Evolutionary conservation across 1,139 yeast species (phyloP).

Genomic region (Debaryomyces psychrophilus): DNA sequence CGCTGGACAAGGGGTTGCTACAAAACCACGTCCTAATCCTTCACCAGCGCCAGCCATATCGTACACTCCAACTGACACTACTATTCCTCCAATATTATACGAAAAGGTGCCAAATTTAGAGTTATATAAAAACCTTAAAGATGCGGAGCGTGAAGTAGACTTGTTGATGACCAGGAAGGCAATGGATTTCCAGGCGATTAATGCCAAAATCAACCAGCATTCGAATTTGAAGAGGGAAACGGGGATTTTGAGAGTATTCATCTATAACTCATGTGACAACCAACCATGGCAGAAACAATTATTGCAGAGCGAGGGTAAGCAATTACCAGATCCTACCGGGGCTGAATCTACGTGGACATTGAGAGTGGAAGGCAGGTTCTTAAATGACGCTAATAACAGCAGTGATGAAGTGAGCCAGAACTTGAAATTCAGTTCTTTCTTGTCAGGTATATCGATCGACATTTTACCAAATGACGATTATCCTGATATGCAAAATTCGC

Average conservation of each 20-base stretch:
- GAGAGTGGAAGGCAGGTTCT: constrained; percentile 81
- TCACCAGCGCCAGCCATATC: constrained; percentile 47
- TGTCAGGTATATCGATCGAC: constrained; percentile 85
- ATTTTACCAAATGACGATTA: constrained; percentile 51
- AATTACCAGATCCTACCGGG: constrained; percentile 23
- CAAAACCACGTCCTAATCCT: constrained; percentile 35
- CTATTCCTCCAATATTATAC: constrained; percentile 63
- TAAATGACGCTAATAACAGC: constrained; percentile 41
- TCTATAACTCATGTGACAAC: constrained; percentile 80
- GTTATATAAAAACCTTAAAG: constrained; percentile 67
- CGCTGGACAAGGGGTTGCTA: constrained; percentile 4
- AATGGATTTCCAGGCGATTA: constrained; percentile 80
- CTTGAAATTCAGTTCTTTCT: constrained; percentile 70
- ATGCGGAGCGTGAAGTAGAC: constrained; percentile 80
- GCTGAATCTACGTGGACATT: constrained; percentile 76
- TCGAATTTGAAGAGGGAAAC: constrained; percentile 49
- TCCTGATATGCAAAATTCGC: constrained; percentile 37
- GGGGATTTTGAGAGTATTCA: constrained; percentile 70
- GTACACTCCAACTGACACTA: constrained; percentile 72
- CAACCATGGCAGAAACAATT: constrained; percentile 87
- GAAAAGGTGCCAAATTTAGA: constrained; percentile 73
- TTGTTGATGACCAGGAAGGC: constrained; percentile 80
- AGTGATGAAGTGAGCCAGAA: constrained; percentile 30
- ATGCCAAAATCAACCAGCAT: constrained; percentile 50
- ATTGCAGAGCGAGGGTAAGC: constrained; percentile 28